These are phyloP conservation scores for Cystobasidium onofrii DNA, from an alignment of 768 basidiomycete genomes.

Conservation along the genomic window DNA sequence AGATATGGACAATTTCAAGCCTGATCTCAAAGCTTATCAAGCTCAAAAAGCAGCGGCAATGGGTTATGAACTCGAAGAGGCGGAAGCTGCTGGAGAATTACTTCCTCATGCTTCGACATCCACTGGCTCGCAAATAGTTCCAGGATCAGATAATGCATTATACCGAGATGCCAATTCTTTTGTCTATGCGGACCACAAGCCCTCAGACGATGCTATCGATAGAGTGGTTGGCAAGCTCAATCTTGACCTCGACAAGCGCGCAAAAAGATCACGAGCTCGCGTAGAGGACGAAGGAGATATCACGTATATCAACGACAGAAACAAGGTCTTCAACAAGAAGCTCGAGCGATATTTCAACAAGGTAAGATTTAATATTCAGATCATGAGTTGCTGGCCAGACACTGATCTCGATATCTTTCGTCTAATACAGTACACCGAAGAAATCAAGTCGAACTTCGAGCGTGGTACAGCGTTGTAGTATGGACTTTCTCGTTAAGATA, in stretches of 20 bases:
- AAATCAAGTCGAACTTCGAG: constrained; percentile 95
- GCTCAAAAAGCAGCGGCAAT: constrained; percentile 77
- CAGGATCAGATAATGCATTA: constrained; percentile 55
- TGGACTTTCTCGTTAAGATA: not conserved
- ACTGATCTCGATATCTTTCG: too few relatives aligned
- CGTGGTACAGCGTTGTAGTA: constrained; percentile 76
- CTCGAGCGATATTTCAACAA: constrained; percentile 96
- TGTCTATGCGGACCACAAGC: constrained; percentile 89
- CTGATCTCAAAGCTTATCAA: constrained; percentile 77
- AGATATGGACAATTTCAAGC: constrained; percentile 77
- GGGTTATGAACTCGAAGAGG: constrained; percentile 48
- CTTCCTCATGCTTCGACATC: constrained; percentile 37
- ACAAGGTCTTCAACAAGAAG: constrained; percentile 63
- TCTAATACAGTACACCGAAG: constrained; percentile 92
- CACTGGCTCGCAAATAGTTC: constrained; percentile 50
- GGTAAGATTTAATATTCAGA: constrained; percentile 67
- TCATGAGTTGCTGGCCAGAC: too few relatives aligned
- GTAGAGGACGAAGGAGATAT: constrained; percentile 94
- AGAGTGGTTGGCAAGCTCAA: constrained; percentile 84
- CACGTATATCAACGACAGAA: constrained; percentile 62
- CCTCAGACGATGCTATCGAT: constrained; percentile 90
- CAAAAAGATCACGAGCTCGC: constrained; percentile 79
- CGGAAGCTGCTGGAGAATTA: not conserved
- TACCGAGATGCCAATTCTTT: constrained; percentile 91
- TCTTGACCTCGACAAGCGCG: constrained; percentile 79